Percentiles rank a stretch among this genome's conserved stretches.
These are phyloP conservation scores for Citrullus mucosospermus DNA, from an alignment of 306 rosid species.

Conservation along the genomic window DNA sequence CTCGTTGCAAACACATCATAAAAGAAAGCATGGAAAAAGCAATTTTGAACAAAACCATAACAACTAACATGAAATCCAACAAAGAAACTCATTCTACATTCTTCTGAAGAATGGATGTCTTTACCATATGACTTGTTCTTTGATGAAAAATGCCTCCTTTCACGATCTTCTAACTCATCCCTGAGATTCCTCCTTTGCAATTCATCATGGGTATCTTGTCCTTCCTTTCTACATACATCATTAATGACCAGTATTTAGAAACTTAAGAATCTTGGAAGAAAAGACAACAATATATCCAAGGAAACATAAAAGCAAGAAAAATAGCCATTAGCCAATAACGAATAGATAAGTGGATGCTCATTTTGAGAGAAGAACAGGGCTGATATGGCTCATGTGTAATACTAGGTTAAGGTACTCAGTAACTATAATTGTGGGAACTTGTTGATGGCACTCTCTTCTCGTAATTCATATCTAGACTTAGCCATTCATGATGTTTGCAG, in stretches of 20 bases:
- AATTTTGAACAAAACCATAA: background rate
- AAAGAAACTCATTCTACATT: background rate
- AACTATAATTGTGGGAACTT: background rate
- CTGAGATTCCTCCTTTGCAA: slow-evolving; percentile 73
- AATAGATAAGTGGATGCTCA: background rate
- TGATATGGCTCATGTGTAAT: background rate
- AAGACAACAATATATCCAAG: background rate
- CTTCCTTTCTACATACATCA: slow-evolving; percentile 43
- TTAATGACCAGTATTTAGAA: background rate
- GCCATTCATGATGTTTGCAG: background rate
- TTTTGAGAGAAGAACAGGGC: background rate
- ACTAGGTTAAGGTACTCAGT: background rate
- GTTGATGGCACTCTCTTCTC: background rate
- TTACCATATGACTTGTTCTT: slow-evolving; percentile 76
- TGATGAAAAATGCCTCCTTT: slow-evolving; percentile 81
- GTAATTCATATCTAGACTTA: background rate
- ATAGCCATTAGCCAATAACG: background rate
- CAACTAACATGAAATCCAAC: background rate
- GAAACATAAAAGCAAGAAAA: background rate
- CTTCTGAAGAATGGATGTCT: background rate
- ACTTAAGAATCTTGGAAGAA: background rate
- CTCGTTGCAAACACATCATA: background rate
- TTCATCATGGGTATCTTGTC: slow-evolving; percentile 85
- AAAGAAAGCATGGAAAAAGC: background rate
- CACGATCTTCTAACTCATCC: slow-evolving; percentile 86